phyloP scores from a whole-genome alignment of 306 rosid species.

The Castanea sativa region DNA sequence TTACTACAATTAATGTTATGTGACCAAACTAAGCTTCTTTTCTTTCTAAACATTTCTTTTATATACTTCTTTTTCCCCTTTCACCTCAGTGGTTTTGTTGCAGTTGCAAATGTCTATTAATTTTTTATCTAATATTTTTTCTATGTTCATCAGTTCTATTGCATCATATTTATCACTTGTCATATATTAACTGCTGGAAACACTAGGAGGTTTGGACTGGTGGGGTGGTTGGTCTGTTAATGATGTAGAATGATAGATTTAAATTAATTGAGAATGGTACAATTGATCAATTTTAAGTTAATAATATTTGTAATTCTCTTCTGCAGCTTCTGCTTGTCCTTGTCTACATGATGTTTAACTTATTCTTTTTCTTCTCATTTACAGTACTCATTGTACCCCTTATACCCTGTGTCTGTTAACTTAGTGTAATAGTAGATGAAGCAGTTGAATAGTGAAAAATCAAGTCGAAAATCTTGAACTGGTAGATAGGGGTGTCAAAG shows the following conservation, averaged over 20 bases:
- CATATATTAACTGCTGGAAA: neutral
- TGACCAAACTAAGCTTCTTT: neutral
- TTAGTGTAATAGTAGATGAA: neutral
- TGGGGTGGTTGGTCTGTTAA: neutral
- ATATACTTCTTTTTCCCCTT: conserved; percentile 2
- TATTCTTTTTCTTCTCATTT: neutral
- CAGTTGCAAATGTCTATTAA: conserved; percentile 14
- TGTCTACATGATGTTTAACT: neutral
- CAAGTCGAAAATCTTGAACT: neutral
- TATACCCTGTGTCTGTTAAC: neutral
- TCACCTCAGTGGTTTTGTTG: neutral
- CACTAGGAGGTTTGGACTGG: neutral
- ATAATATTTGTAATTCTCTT: too few relatives aligned
- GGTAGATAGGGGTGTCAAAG: neutral
- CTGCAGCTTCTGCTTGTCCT: too few relatives aligned
- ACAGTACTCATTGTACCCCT: neutral
- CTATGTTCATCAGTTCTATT: neutral
- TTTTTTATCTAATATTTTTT: neutral
- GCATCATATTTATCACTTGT: neutral
- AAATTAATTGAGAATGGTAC: neutral
- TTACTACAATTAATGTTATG: neutral
- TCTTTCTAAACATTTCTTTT: conserved; percentile 3
- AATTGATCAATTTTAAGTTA: too few relatives aligned
- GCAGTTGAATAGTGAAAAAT: neutral
- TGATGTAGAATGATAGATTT: neutral